These are phyloP conservation scores for Phytophthora colocasiae DNA, from an alignment of 352 stramenopile species.

Conservation along the genomic window DNA sequence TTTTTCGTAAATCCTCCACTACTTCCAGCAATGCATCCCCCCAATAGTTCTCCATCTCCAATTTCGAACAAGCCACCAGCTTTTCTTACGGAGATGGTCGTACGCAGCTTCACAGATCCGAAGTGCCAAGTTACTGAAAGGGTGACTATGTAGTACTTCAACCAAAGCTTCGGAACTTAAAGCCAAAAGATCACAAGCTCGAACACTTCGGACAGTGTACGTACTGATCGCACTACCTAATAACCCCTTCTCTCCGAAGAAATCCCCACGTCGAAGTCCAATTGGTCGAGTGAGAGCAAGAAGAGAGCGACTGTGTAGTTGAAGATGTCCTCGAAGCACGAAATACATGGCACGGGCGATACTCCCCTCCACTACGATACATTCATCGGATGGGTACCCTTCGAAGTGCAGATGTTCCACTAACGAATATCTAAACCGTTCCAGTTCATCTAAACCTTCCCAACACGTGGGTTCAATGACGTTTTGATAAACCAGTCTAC, in stretches of 20 bases:
- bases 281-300: slow-evolving; percentile 30
- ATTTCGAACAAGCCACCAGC: no score
- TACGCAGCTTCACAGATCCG: slow-evolving; percentile 36
- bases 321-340: slow-evolving; percentile 63
- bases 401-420: slow-evolving; percentile 64
- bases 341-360: slow-evolving; percentile 75
- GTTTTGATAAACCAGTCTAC: slow-evolving; percentile 47
- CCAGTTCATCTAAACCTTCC: slow-evolving; percentile 28
- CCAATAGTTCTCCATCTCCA: no score
- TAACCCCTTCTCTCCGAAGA: slow-evolving; percentile 68
- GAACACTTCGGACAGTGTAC: slow-evolving; percentile 42
- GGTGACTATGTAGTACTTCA: slow-evolving; percentile 38
- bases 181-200: slow-evolving; percentile 39
- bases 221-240: slow-evolving; percentile 54
- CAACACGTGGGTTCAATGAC: slow-evolving; percentile 43
- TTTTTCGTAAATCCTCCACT: no score
- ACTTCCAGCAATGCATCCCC: no score
- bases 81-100: slow-evolving; percentile 16
- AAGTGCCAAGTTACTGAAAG: slow-evolving; percentile 29
- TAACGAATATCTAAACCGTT: slow-evolving; percentile 36
- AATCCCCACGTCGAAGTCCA: slow-evolving; percentile 48
- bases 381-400: slow-evolving; percentile 67
- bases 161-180: slow-evolving; percentile 55
- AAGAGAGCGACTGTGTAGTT: slow-evolving; percentile 39
- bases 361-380: slow-evolving; percentile 63